Base-by-base conservation (phyloP, 2,329 filamentous ascomycete genomes). In the Phaeosphaeria sp. region DNA sequence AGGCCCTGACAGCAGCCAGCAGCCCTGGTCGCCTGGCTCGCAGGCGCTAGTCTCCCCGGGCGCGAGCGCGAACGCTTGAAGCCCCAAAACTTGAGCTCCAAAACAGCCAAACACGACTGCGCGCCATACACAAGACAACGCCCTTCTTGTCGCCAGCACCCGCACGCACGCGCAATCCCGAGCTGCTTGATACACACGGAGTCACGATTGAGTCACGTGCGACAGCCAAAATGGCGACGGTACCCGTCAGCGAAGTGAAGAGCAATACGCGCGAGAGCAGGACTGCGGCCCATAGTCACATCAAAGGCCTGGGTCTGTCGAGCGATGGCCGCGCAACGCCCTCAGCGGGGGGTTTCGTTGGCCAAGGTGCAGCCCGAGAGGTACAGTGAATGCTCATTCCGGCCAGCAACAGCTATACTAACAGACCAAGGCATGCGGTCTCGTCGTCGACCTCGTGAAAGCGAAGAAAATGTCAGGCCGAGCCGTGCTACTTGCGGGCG, bases 381-480 rank as follows among this genome's bases (percentile, higher is more conserved):
- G 92, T 96, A 81, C 64, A 82, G 50, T 21, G 20, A 9, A 20
- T 25, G 15, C 9, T 17, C 4, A 18, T 22, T 6, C 27, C 33
- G 6, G 27, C 33, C 58, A 33, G 36, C 45, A 48, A 30, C 40
- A 43, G 20, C 25, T 21, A 20, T 57, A 55, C 58, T 68, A 55
- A 69, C 56, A 47, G 21, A 20, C 66, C 6, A 20, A 93, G 92
- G 95, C 95, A 75, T 96, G 92, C 75, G 95, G 95, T 77, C 89
- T 99, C 43, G 91, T 99, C 42, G 95, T 98, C 74, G 95, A 98
- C 76, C 85, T 99, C 65, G 96, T 99, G 77, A 91, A 91, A 77
- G 89, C 92, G 59, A 96, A 97, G 83, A 98, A 96, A 82, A 97
- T 99, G 94, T 92, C 94, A 8, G 95, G 95, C 51, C 88, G 95